Base-by-base conservation (phyloP, 2,329 filamentous ascomycete species). In the Pseudopithomyces chartarum region DNA sequence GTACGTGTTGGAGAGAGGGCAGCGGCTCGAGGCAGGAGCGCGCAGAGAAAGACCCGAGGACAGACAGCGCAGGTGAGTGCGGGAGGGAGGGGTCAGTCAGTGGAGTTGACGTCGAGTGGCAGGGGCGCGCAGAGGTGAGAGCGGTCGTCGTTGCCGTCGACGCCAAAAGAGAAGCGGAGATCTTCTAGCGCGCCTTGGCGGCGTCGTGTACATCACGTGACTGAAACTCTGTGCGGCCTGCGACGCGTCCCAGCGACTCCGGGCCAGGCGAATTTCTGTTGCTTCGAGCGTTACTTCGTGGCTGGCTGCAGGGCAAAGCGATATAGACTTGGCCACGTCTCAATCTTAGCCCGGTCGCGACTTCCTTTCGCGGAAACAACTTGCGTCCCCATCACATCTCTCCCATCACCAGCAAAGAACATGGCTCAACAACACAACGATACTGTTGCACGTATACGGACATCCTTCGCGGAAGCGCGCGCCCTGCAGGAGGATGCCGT, bases 401-500 rank as follows among this genome's bases (percentile, higher is more conserved):
- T 17, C 20, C 40, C 6, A 13, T 36, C 15, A 2, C 49, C 48
- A 13, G 34, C 44, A 53, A 52, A 12, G n/a, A n/a, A n/a, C n/a
- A 74, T 75, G 68, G 66, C 64, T 23, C 62, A 68, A 55, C 36
- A 57, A 34, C 55, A 63, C 7, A 33, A 42, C 13, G 59, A 62
- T 7, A 34, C 51, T 1, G 38, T 74, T 32, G 38, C 61, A 6
- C 70, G 61, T 19, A 76, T 76, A 52, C 72, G 66, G 7, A 51
- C 67, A 22, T 73, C 76, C 61, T 60, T 60, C 12, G 54, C 60
- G 11, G 60, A 65, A 20, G 50, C 61, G 6, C 62, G 62, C 36
- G 56, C 60, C 19, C 56, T 66, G n/a, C 65, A 68, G 12, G 65
- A 72, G 26, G 59, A 64, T 29, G 52, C 57, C n/a, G 75, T 76